Evolutionary conservation across 2,329 filamentous ascomycete genomes (phyloP).

Genomic region (Penicillium sp.): DNA sequence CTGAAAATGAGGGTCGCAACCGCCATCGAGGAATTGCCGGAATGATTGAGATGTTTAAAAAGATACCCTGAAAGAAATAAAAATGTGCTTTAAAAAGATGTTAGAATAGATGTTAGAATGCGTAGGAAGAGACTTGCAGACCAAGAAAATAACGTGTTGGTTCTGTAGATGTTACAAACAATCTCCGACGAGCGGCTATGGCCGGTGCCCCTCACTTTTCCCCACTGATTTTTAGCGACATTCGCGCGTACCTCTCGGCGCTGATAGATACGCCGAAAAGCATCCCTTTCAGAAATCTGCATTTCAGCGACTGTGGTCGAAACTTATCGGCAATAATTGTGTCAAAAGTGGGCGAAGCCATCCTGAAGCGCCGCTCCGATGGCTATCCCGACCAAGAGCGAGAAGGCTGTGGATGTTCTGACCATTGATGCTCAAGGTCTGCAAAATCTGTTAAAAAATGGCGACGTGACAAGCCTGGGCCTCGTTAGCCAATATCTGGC

Average conservation of each 20-base stretch:
- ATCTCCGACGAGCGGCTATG: not conserved
- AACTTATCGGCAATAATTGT: not conserved
- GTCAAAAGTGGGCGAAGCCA: not conserved
- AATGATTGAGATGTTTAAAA: no score
- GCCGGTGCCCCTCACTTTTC: not conserved
- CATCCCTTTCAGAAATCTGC: not conserved
- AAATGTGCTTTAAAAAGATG: no score
- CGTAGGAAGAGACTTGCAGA: no score
- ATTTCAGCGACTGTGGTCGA: not conserved
- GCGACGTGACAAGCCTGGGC: not conserved
- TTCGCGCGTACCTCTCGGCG: not conserved
- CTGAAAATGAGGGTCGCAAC: no score
- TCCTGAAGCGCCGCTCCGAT: not conserved
- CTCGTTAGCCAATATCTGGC: not conserved
- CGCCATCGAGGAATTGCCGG: no score
- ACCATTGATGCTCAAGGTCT: not conserved
- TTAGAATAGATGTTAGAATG: no score
- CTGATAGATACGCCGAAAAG: not conserved
- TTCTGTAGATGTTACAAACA: not conserved
- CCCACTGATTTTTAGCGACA: not conserved
- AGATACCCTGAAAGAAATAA: no score
- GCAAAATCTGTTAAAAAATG: not conserved
- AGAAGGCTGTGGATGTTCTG: not conserved
- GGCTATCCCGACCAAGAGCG: not conserved
- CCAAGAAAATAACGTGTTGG: not conserved